Evolutionary conservation across 139 green algal genomes (phyloP).

Genomic region (Tetraselmis chui): DNA sequence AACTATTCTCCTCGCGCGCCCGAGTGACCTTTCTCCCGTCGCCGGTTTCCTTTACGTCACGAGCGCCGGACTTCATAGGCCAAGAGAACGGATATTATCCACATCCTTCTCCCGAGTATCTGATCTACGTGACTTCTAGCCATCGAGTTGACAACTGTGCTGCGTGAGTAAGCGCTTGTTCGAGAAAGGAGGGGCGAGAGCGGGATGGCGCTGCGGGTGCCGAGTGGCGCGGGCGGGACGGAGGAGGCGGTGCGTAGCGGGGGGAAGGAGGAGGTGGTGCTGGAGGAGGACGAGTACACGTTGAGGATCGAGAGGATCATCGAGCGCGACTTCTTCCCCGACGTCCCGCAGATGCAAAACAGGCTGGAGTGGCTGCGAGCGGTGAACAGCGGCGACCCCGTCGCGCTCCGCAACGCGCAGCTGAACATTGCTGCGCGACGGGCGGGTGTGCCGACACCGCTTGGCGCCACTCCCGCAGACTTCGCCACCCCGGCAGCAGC

Average conservation of each 20-base stretch:
- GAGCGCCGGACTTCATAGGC: too few relatives aligned
- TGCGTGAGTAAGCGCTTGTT: too few relatives aligned
- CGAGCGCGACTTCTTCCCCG: constrained; percentile 89
- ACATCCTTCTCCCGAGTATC: too few relatives aligned
- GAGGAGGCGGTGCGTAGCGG: neutral
- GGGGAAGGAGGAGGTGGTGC: constrained; percentile 20
- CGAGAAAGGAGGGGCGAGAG: too few relatives aligned
- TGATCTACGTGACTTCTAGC: too few relatives aligned
- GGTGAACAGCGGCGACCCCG: constrained; percentile 57
- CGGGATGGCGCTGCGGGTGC: neutral
- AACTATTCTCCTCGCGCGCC: too few relatives aligned
- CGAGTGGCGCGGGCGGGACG: neutral
- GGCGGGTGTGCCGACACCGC: constrained; percentile 32
- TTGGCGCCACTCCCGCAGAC: constrained; percentile 30
- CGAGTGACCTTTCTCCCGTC: too few relatives aligned
- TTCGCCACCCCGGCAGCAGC: constrained; percentile 11
- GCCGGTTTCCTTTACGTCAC: too few relatives aligned
- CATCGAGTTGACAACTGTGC: too few relatives aligned
- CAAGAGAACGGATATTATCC: too few relatives aligned
- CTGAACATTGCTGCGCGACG: constrained; percentile 69
- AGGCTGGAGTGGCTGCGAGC: constrained; percentile 82
- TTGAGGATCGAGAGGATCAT: constrained; percentile 76
- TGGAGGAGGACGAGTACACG: constrained; percentile 75
- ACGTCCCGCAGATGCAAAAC: constrained; percentile 73
- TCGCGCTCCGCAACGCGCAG: constrained; percentile 62